phyloP scores from a whole-genome alignment of 768 basidiomycete genomes.

The Russula lepida region DNA sequence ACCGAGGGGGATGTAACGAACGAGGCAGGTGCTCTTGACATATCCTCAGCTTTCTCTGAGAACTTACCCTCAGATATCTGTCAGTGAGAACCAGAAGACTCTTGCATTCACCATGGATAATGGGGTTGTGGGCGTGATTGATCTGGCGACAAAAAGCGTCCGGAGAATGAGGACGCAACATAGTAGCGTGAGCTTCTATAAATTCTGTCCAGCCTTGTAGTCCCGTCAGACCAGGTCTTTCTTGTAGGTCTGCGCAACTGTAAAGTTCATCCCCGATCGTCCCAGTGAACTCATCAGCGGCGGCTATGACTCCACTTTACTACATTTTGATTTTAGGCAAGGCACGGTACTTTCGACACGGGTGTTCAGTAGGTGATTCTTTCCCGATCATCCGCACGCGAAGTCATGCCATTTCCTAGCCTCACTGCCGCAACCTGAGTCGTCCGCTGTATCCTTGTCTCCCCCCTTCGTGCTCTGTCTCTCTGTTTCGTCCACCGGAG shows the following conservation, averaged over 20 bases:
- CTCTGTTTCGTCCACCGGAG: slow-evolving; percentile 48
- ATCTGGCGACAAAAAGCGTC: slow-evolving; percentile 43
- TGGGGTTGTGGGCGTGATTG: slow-evolving; percentile 58
- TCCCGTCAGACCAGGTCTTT: neutral
- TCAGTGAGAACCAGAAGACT: slow-evolving; percentile 43
- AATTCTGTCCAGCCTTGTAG: neutral
- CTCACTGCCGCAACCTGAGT: slow-evolving; percentile 27
- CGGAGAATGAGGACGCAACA: slow-evolving; percentile 55
- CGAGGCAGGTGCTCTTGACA: slow-evolving; percentile 42
- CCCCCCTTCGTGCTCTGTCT: slow-evolving; percentile 68
- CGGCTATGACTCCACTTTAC: slow-evolving; percentile 61
- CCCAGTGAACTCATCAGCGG: slow-evolving; percentile 68
- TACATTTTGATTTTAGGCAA: slow-evolving; percentile 60
- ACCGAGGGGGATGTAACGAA: slow-evolving; percentile 54
- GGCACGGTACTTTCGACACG: slow-evolving; percentile 48
- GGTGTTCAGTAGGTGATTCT: slow-evolving; percentile 42
- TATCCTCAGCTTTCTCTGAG: slow-evolving; percentile 21
- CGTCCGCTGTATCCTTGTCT: slow-evolving; percentile 49
- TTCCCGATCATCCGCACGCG: slow-evolving; percentile 1
- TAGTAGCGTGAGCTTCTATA: slow-evolving; percentile 41
- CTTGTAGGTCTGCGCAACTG: slow-evolving; percentile 57
- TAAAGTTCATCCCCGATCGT: slow-evolving; percentile 63
- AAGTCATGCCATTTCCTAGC: slow-evolving; percentile 26
- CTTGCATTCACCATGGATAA: slow-evolving; percentile 67
- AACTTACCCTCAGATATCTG: slow-evolving; percentile 49